phyloP scores from a whole-genome alignment of 2,329 filamentous ascomycete genomes.

The Clarireedia sp. region DNA sequence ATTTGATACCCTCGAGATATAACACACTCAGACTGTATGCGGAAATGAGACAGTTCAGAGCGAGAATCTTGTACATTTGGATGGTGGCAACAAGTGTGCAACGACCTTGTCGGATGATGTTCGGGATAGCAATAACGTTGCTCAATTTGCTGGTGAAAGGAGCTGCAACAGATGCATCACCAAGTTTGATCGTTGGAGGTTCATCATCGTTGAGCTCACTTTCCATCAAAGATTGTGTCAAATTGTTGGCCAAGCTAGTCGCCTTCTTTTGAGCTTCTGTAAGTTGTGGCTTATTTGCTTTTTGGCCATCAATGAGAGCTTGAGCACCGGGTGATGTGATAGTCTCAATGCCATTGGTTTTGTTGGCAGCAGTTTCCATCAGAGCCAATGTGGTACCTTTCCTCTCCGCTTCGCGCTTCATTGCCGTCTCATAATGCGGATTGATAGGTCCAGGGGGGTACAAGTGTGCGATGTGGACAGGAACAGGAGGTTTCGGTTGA shows the following conservation, averaged over 20 bases:
- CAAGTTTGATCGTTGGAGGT: slow-evolving; percentile 91
- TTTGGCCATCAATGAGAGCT: slow-evolving; percentile 47
- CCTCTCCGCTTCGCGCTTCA: slow-evolving; percentile 74
- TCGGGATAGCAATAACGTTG: slow-evolving; percentile 93
- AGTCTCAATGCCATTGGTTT: slow-evolving; percentile 50
- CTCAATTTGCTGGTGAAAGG: slow-evolving; percentile 97
- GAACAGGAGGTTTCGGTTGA: slow-evolving; percentile 84
- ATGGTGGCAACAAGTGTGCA: slow-evolving; percentile 98
- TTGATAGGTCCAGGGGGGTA: slow-evolving; percentile 87
- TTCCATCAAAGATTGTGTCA: slow-evolving; percentile 84
- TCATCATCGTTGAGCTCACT: slow-evolving; percentile 77
- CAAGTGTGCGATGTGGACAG: slow-evolving; percentile 84
- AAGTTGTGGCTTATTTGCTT: slow-evolving; percentile 40
- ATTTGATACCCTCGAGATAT: slow-evolving; percentile 98
- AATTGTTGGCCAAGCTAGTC: slow-evolving; percentile 73
- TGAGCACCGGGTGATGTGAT: slow-evolving; percentile 60
- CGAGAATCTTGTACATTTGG: slow-evolving; percentile 99
- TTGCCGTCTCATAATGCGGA: slow-evolving; percentile 88
- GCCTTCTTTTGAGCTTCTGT: slow-evolving; percentile 65
- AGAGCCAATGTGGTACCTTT: slow-evolving; percentile 58
- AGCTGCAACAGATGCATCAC: slow-evolving; percentile 92
- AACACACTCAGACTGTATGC: slow-evolving; percentile 95
- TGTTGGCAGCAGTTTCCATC: slow-evolving; percentile 44
- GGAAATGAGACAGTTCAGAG: slow-evolving; percentile 93
- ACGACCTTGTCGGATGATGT: slow-evolving; percentile 95